A percentile compares a stretch with the other conserved stretches of the same genome.
Evolutionary conservation across 1,284 basidiomycete species (phyloP).

Genomic region (Heterobasidion irregulare): DNA sequence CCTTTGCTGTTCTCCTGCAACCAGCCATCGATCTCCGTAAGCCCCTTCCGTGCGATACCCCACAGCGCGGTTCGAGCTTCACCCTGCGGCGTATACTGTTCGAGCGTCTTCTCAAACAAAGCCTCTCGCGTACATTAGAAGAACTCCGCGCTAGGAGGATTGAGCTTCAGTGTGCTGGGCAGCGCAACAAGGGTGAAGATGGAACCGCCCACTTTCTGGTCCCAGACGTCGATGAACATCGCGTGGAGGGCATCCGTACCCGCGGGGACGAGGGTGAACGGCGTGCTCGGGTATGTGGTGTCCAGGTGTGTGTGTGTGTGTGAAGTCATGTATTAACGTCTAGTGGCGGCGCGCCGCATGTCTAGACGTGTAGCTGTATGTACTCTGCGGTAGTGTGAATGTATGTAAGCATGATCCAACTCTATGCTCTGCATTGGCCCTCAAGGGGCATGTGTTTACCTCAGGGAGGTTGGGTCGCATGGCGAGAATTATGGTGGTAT

Average conservation of each 20-base stretch:
- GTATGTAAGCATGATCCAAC: no score
- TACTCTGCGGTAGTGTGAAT: no score
- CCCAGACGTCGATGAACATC: slow-evolving; percentile 20
- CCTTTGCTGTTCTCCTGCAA: slow-evolving; percentile 18
- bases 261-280: no score
- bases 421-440: no score
- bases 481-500: no score
- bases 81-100: slow-evolving; percentile 24
- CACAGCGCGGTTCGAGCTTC: slow-evolving; percentile 5
- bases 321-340: no score
- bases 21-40: slow-evolving; percentile 25
- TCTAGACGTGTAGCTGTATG: no score
- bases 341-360: no score
- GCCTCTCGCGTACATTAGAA: slow-evolving; percentile 27
- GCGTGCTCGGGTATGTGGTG: no score
- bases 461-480: no score
- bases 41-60: slow-evolving; percentile 20
- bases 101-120: slow-evolving; percentile 24
- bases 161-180: slow-evolving; percentile 17
- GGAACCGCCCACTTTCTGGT: not conserved
- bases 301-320: no score
- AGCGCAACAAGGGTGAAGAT: slow-evolving; percentile 8
- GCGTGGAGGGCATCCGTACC: slow-evolving; percentile 20
- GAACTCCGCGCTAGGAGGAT: slow-evolving; percentile 22
- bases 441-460: no score